These are phyloP conservation scores for Coniochaeta sp. DNA, from an alignment of 2,329 filamentous ascomycete species.

Conservation along the genomic window DNA sequence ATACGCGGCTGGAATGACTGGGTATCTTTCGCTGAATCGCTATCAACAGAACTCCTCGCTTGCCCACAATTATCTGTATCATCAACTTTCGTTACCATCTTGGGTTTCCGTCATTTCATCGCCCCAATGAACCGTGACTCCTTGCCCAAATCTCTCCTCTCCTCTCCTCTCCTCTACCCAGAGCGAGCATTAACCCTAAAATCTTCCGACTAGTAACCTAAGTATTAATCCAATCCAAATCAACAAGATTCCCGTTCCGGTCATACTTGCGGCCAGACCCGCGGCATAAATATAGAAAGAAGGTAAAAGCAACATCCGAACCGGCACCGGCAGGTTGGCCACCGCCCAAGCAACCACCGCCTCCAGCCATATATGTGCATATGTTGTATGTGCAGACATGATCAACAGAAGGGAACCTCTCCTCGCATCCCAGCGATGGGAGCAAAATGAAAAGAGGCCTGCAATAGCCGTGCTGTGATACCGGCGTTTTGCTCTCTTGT, in stretches of 20 bases:
- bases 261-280: neutral
- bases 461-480: slow-evolving; percentile 8
- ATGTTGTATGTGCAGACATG: neutral
- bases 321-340: neutral
- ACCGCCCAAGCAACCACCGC: neutral
- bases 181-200: neutral
- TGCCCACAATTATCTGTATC: neutral
- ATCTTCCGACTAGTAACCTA: neutral
- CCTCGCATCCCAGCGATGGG: slow-evolving; percentile 2
- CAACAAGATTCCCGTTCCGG: neutral
- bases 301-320: neutral
- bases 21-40: slow-evolving; percentile 1
- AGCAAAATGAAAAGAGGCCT: neutral
- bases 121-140: neutral
- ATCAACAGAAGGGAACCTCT: neutral
- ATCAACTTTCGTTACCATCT: neutral
- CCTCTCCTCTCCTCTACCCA: no score
- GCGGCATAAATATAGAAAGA: neutral
- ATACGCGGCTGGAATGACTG: neutral
- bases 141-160: no score
- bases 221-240: neutral
- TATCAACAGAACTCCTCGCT: neutral
- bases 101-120: neutral
- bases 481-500: slow-evolving; percentile 6
- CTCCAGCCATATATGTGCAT: neutral